A percentile compares a stretch with the other conserved stretches of the same genome.
Conservation (phyloP, 805 yeast genomes). For the Candida railenensis region DNA sequence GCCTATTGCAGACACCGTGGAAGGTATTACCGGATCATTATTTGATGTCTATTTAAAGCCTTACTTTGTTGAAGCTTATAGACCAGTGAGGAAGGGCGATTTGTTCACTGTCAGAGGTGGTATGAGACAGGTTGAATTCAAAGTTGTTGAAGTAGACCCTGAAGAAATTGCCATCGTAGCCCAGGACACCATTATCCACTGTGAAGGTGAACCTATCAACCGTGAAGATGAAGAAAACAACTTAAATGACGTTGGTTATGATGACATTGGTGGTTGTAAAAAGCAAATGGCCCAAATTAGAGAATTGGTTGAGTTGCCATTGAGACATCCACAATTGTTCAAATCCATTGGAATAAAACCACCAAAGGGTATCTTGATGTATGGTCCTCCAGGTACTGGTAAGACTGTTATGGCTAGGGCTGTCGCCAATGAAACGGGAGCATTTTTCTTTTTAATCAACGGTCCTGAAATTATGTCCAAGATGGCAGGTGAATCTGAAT, state of each 20-base stretch:
- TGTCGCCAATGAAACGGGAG: conserved; percentile 99
- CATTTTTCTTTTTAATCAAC: conserved; percentile 94
- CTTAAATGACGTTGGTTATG: conserved; percentile 96
- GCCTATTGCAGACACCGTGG: conserved; percentile 97
- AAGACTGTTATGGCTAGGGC: conserved; percentile 99
- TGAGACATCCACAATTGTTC: conserved; percentile 97
- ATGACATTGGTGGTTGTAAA: conserved; percentile 98
- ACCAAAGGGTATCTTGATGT: conserved; percentile 96
- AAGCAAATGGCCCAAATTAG: conserved; percentile 99
- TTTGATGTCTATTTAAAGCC: conserved; percentile 97
- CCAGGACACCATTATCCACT: conserved; percentile 96
- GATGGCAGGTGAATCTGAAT: conserved; percentile 99
- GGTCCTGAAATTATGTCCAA: conserved; percentile 99
- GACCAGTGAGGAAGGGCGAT: conserved; percentile 98
- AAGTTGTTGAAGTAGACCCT: conserved; percentile 97
- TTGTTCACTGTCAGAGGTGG: conserved; percentile 96
- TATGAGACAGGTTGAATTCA: conserved; percentile 99
- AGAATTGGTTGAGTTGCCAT: conserved; percentile 96
- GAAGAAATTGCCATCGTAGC: conserved; percentile 97
- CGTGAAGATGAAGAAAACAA: conserved; percentile 98
- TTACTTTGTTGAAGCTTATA: conserved; percentile 96
- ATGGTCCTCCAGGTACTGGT: conserved; percentile 99
- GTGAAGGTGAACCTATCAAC: conserved; percentile 98
- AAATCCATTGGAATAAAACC: conserved; percentile 98
- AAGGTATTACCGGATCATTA: conserved; percentile 94